A percentile compares a stretch with the other conserved stretches of the same genome.
phyloP scores from a whole-genome alignment of 2,329 filamentous ascomycete species.

The Tolypocladium cylindrosporum region DNA sequence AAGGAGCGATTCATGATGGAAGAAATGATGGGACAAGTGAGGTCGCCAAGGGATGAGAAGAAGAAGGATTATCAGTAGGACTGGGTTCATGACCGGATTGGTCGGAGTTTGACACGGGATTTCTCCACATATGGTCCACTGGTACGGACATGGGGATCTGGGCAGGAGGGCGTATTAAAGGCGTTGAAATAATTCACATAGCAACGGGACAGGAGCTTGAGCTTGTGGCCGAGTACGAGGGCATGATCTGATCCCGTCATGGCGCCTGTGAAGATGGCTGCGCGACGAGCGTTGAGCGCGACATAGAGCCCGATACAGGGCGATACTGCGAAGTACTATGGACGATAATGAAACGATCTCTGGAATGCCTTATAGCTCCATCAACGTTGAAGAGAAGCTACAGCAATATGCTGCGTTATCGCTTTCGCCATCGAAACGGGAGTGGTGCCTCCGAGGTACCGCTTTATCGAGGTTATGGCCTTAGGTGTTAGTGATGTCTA shows the following conservation, averaged over 20 bases:
- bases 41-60: conserved; percentile 10
- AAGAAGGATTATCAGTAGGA: conserved; percentile 9
- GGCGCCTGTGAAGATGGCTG: background rate
- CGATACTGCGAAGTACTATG: background rate
- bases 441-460: background rate
- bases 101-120: conserved; percentile 11
- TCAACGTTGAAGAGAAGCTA: background rate
- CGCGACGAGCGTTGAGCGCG: background rate
- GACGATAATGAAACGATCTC: background rate
- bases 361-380: background rate
- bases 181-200: conserved; percentile 14
- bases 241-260: background rate
- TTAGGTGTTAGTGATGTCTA: background rate
- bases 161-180: conserved; percentile 14
- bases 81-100: conserved; percentile 2
- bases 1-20: conserved; percentile 39
- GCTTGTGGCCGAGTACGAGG: background rate
- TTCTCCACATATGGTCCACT: conserved; percentile 10
- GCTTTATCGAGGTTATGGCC: conserved; percentile 11
- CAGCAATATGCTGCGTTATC: background rate
- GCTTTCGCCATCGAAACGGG: background rate
- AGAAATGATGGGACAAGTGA: conserved; percentile 25
- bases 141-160: conserved; percentile 11
- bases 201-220: background rate
- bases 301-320: background rate